Percentiles rank a stretch among this genome's conserved stretches.
Conservation (phyloP, 305 asterid genomes). For the Solanum aculeatissimum region DNA sequence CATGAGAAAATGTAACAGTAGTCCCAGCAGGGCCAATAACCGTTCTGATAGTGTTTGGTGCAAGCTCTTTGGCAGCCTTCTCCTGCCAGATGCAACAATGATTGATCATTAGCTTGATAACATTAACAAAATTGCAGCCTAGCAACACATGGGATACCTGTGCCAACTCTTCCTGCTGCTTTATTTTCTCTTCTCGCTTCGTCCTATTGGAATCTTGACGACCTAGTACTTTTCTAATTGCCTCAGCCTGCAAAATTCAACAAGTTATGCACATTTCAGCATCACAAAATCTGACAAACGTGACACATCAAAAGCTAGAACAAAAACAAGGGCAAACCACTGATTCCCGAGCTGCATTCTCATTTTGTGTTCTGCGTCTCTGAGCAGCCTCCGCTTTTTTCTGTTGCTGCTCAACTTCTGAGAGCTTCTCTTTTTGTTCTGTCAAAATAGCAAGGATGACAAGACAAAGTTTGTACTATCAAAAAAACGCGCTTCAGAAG, state of each 20-base stretch:
- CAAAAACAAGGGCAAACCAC: constrained; percentile 36
- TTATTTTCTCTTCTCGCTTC: constrained; percentile 70
- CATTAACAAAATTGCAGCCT: background rate
- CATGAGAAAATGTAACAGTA: constrained; percentile 60
- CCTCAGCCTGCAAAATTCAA: constrained; percentile 60
- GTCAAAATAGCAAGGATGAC: constrained; percentile 3
- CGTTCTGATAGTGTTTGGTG: constrained; percentile 59
- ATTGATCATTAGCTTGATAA: background rate
- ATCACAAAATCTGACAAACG: background rate
- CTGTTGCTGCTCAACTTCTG: constrained; percentile 85
- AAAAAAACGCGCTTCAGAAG: background rate
- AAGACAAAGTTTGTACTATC: background rate
- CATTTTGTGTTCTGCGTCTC: constrained; percentile 71
- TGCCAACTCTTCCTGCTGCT: constrained; percentile 77
- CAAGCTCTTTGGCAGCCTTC: constrained; percentile 56
- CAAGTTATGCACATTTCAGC: constrained; percentile 1
- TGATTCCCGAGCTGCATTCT: constrained; percentile 85
- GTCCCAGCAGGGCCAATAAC: constrained; percentile 81
- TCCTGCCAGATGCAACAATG: constrained; percentile 22
- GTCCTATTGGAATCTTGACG: constrained; percentile 89
- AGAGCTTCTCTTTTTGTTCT: constrained; percentile 79
- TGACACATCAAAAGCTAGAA: background rate
- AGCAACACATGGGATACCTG: constrained; percentile 33
- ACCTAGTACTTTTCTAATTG: constrained; percentile 79
- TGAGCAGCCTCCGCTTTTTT: constrained; percentile 86